Evolutionary conservation across 169 alveolate species (phyloP).

Genomic region (Miamiensis avidus): DNA sequence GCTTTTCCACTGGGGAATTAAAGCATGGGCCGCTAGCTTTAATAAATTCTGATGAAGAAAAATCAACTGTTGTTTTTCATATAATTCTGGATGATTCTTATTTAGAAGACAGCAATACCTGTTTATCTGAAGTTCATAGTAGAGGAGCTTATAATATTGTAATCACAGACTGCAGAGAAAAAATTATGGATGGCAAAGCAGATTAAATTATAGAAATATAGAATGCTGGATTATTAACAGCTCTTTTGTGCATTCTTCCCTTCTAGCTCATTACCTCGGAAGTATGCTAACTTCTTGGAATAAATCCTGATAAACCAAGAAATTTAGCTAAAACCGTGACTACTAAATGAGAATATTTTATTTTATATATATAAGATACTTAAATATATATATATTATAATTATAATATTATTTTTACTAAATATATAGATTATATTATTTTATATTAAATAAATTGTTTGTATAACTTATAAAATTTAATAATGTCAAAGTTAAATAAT

Average conservation of each 20-base stretch:
- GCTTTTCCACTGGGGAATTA: conserved; percentile 94
- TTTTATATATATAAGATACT: too few relatives aligned
- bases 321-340: conserved; percentile 84
- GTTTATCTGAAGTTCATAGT: conserved; percentile 92
- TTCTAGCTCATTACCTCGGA: conserved; percentile 56
- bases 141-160: conserved; percentile 93
- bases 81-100: conserved; percentile 89
- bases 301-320: conserved; percentile 83
- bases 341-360: conserved; percentile 13
- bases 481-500: too few relatives aligned
- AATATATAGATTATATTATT: too few relatives aligned
- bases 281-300: conserved; percentile 33
- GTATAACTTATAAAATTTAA: too few relatives aligned
- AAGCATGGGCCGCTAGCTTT: conserved; percentile 97
- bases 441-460: too few relatives aligned
- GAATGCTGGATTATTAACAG: conserved; percentile 50
- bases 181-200: conserved; percentile 24
- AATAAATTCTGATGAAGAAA: conserved; percentile 81
- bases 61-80: conserved; percentile 84
- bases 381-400: too few relatives aligned
- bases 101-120: conserved; percentile 82
- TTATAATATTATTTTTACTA: too few relatives aligned
- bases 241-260: conserved; percentile 56
- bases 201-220: conserved; percentile 51
- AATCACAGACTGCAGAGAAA: conserved; percentile 78